A percentile compares a stretch with the other conserved stretches of the same genome.
Conservation (phyloP, 306 rosid species). For the Prunus campanulata region DNA sequence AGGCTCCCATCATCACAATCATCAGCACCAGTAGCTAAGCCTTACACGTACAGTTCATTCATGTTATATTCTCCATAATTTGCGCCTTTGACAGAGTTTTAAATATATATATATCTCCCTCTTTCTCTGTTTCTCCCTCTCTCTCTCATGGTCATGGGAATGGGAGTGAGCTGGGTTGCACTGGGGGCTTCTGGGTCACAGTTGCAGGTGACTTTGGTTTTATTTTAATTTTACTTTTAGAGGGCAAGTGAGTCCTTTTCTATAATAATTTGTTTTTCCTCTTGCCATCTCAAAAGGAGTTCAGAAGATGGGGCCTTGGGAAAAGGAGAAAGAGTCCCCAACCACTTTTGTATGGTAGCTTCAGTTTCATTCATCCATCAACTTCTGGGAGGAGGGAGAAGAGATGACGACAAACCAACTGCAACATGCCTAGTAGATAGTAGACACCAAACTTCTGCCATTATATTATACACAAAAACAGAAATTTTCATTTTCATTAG, state of each 20-base stretch:
- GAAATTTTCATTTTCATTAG: background rate
- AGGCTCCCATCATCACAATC: slow-evolving; percentile 29
- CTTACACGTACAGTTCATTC: slow-evolving; percentile 23
- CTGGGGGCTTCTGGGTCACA: slow-evolving; percentile 36
- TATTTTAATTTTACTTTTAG: slow-evolving; percentile 4
- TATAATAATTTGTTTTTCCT: background rate
- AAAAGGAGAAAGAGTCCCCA: slow-evolving; percentile 21
- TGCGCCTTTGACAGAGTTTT: slow-evolving; percentile 53
- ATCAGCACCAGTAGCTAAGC: slow-evolving; percentile 35
- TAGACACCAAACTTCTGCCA: background rate
- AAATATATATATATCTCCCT: background rate
- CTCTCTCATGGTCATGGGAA: slow-evolving; percentile 21
- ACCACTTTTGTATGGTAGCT: slow-evolving; percentile 27
- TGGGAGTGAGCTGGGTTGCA: slow-evolving; percentile 52
- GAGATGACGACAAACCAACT: no score
- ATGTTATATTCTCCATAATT: slow-evolving; percentile 46
- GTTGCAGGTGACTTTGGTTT: slow-evolving; percentile 26
- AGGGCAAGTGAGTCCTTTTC: slow-evolving; percentile 7
- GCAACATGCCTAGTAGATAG: background rate
- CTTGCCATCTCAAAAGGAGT: slow-evolving; percentile 20
- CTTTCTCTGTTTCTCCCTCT: background rate
- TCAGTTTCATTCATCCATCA: background rate
- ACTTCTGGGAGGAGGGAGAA: no score
- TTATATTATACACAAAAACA: background rate
- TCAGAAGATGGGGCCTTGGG: slow-evolving; percentile 33